phyloP scores from a whole-genome alignment of 768 basidiomycete genomes.

The Myochromella boudieri region DNA sequence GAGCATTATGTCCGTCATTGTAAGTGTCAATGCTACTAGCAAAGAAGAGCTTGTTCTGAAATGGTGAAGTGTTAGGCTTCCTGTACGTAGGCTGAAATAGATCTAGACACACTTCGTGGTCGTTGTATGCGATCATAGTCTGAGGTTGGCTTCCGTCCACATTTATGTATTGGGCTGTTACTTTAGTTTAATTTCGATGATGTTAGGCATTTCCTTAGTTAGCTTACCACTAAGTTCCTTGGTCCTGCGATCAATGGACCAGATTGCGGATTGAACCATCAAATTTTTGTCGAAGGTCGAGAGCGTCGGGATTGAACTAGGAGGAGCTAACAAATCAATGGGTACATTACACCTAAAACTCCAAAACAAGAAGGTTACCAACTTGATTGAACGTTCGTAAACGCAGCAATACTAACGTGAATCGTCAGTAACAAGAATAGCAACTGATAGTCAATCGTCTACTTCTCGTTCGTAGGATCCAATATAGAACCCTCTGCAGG shows the following conservation, averaged over 20 bases:
- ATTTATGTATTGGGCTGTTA: conserved; percentile 47
- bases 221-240: conserved; percentile 39
- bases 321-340: conserved; percentile 26
- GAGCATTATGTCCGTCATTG: conserved; percentile 30
- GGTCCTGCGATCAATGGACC: conserved; percentile 38
- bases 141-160: conserved; percentile 36
- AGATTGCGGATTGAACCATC: conserved; percentile 45
- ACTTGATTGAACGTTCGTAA: conserved; percentile 39
- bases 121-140: conserved; percentile 40
- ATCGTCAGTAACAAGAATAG: not conserved
- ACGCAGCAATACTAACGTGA: conserved; percentile 28
- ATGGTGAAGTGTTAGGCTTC: not conserved
- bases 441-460: not conserved
- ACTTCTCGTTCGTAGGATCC: conserved; percentile 20
- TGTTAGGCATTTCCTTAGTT: not conserved
- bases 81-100: not conserved
- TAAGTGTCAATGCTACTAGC: conserved; percentile 41
- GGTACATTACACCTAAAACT: not conserved
- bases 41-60: conserved; percentile 40
- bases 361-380: conserved; percentile 7
- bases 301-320: conserved; percentile 29
- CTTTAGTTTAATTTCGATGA: not conserved
- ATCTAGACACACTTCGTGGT: conserved; percentile 24
- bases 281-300: conserved; percentile 15
- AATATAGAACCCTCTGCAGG: conserved; percentile 9